Evolutionary conservation across 139 green algal species (phyloP).

Genomic region (Closterium sp.): DNA sequence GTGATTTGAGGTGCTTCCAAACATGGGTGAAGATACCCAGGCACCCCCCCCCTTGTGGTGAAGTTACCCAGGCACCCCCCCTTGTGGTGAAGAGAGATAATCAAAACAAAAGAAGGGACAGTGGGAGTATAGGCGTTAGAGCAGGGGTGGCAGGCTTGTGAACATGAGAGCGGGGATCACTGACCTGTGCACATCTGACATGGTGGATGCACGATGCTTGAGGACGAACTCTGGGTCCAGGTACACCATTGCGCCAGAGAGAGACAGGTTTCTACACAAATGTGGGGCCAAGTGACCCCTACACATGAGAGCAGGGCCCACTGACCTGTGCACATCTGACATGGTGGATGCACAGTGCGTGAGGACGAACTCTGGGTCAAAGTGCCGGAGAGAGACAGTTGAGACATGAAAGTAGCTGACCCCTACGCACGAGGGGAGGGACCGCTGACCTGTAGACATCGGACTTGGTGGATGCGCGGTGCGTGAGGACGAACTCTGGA

Average conservation of each 20-base stretch:
- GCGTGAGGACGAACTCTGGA: background rate
- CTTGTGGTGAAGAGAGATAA: no score
- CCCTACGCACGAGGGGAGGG: background rate
- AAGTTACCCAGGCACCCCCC: no score
- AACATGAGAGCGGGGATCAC: no score
- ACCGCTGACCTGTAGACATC: background rate
- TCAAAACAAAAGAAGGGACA: no score
- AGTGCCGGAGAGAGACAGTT: background rate
- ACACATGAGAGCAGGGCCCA: background rate
- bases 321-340: background rate
- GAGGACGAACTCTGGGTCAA: background rate
- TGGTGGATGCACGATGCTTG: background rate
- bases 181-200: background rate
- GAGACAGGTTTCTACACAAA: no score
- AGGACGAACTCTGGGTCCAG: background rate
- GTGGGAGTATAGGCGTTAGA: no score
- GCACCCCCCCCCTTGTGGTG: no score
- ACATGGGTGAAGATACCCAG: no score
- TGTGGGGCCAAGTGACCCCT: no score
- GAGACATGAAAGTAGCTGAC: no score
- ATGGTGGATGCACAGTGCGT: background rate
- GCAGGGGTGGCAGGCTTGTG: no score
- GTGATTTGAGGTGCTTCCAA: no score
- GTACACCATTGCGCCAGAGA: background rate
- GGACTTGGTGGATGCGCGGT: background rate